Percentiles rank a stretch among this genome's conserved stretches.
These are phyloP conservation scores for Penicillium olsonii DNA, from an alignment of 2,329 filamentous ascomycete genomes.

Conservation along the genomic window DNA sequence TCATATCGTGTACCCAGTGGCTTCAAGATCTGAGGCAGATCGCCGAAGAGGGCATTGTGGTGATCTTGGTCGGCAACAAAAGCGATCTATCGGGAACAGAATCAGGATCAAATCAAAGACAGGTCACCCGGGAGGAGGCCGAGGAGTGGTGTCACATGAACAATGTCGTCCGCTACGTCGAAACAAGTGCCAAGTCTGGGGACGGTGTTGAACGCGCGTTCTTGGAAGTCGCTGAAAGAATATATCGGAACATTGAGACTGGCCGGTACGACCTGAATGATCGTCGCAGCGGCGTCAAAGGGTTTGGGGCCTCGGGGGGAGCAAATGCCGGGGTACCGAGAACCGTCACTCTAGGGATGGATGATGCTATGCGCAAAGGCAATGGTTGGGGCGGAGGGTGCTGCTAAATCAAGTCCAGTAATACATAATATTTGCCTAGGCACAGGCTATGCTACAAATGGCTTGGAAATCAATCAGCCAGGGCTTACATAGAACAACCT, in stretches of 20 bases:
- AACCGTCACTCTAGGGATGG: conserved; percentile 48
- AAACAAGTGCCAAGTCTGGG: conserved; percentile 94
- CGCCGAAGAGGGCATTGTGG: conserved; percentile 91
- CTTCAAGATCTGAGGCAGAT: conserved; percentile 91
- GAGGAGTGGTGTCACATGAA: conserved; percentile 86
- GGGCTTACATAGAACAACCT: background rate
- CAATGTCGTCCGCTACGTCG: conserved; percentile 88
- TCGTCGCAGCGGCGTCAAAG: conserved; percentile 86
- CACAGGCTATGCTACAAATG: background rate
- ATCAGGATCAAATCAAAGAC: conserved; percentile 57
- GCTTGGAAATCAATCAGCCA: background rate
- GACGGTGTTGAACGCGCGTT: conserved; percentile 94
- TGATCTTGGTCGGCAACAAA: conserved; percentile 95
- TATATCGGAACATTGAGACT: conserved; percentile 95
- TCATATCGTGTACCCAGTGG: conserved; percentile 88
- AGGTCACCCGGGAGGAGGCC: conserved; percentile 80
- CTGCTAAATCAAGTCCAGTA: conserved; percentile 31
- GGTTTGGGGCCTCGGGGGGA: conserved; percentile 45
- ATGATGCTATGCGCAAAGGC: conserved; percentile 49
- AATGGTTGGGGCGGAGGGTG: conserved; percentile 40
- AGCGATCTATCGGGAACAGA: conserved; percentile 68
- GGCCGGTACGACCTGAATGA: conserved; percentile 95
- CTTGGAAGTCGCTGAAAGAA: conserved; percentile 87
- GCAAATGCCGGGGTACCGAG: conserved; percentile 36
- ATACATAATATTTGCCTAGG: background rate